Base-by-base conservation (phyloP, 1,284 basidiomycete species). In the Sporisorium iseilematis-ciliati region DNA sequence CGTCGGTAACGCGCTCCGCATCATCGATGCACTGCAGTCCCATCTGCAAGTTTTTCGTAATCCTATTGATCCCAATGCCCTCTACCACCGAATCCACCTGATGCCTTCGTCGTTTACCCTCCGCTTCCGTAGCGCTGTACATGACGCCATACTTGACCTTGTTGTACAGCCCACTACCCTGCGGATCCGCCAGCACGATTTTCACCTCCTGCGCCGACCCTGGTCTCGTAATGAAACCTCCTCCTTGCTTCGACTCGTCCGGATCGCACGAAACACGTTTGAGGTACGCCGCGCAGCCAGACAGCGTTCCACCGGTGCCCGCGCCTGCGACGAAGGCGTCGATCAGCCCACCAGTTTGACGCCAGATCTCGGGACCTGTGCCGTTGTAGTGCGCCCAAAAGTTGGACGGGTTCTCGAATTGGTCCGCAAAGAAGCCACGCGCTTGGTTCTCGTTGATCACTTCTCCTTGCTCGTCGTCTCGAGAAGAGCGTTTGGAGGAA, bases 281-380 rank as follows among this genome's bases (percentile, higher is more conserved):
- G 52, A 99, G 87, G 81, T 89, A 97, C 46, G 88, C 89, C 0
- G 93, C 94, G 1, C 90, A 90, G 0, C 96, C 97, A 0, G 94
- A 91, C 41, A 99, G 90, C 0, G 96, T 98, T 3, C 97, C 97
- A 6, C 97, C 97, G 0, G 96, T 99, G 89, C 94, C 94, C 66
- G 95, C 95, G 1, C 97, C 97, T n/a, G 92, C 91, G 29, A 99
- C 92, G 82, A 98, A 98, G 3, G 92, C 94, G 80, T 93, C 89
- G 1, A 97, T 78, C 23, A 87, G 86, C 1, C 95, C 95, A 74
- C 91, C 91, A 0, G 93, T 95, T 83, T 99, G 97, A 54, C 91
- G 88, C 91, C 95, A 94, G 42, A 99, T 94, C 86, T 99, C 97
- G 0, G 95, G 95, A 0, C 94, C 97, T 0, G 96, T 99, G 1